Base-by-base conservation (phyloP, 441 rosid species). In the Arabidopsis lyrata region DNA sequence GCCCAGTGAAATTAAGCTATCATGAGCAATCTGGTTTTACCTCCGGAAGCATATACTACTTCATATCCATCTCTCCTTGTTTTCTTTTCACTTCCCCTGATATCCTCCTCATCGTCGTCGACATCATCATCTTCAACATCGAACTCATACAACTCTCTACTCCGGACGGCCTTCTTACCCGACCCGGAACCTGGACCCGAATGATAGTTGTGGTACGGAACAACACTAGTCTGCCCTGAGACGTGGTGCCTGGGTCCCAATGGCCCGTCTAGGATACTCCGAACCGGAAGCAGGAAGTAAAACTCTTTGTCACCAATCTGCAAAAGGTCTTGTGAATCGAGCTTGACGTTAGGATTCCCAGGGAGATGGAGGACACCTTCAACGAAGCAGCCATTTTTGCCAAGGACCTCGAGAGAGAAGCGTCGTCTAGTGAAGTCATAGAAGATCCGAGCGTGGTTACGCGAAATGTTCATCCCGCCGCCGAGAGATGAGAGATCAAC, bases 341-440 rank as follows among this genome's bases (percentile, higher is more conserved):
- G 88, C 81, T 94, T 94, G 13, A 94, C 97, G 22, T 92, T 95
- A 27, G 97, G 91, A 67, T 89, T 92, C 2, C 91, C 96, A 1
- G 99, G 97, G 63, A 94, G 97, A 77, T 94, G 97, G 56, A 90
- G 95, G n/a, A 94, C 98, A 44, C 96, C 98, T 82, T 94, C 98
- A 61, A 94, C 99, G 65, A 90, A 81, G 72, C 99, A 92, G 20
- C 99, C 99, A 72, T 94, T 94, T 78, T 92, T 94, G 12, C 99
- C 99, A 11, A 94, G 88, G 31, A 94, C 99, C 82, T 94, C 99
- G 6, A 94, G 95, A 0, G 97, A 97, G 55, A 94, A 94, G 15
- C 97, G 99, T 13, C 97, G 97, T 69, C 97, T 90, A 22, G 99
- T 78, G 85, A 94, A 94, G 73, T 94, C 96, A 81, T 91, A 91